Evolutionary conservation across 495 filamentous ascomycete genomes (phyloP).

Genomic region (Trichoderma reesei): DNA sequence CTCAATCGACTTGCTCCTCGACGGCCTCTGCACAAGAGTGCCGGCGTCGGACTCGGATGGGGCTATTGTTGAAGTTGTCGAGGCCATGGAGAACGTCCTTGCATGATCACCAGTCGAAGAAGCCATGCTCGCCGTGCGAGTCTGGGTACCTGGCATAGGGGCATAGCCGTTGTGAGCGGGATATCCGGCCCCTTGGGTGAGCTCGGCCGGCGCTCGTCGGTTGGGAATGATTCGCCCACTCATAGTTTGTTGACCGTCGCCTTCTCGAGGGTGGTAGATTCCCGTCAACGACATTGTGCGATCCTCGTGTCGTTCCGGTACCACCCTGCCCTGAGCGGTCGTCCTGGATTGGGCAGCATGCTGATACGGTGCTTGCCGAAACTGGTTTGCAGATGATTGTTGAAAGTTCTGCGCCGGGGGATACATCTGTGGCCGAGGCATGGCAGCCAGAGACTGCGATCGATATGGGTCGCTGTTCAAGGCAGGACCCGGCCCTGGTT

Average conservation of each 20-base stretch:
- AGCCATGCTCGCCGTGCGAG: constrained; percentile 43
- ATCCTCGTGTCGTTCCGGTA: constrained; percentile 87
- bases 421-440: constrained; percentile 55
- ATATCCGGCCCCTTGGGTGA: constrained; percentile 16
- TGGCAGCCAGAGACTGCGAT: constrained; percentile 81
- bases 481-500: constrained; percentile 51
- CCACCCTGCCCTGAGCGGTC: constrained; percentile 78
- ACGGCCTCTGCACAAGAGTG: constrained; percentile 32
- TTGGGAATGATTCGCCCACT: constrained; percentile 81
- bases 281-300: constrained; percentile 92
- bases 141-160: constrained; percentile 31
- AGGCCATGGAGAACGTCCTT: constrained; percentile 83
- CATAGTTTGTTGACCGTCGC: constrained; percentile 76
- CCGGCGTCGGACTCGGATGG: constrained; percentile 28
- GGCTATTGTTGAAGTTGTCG: constrained; percentile 33
- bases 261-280: constrained; percentile 55
- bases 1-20: constrained; percentile 36
- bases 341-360: constrained; percentile 46
- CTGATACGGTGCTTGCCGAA: constrained; percentile 65
- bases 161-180: constrained; percentile 12
- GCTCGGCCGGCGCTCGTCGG: constrained; percentile 35
- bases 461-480: constrained; percentile 77
- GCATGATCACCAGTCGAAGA: constrained; percentile 28
- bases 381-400: constrained; percentile 57
- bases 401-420: constrained; percentile 53